A percentile compares a stretch with the other conserved stretches of the same genome.
Evolutionary conservation across 1,284 basidiomycete genomes (phyloP).

Genomic region (Serendipita sp.): DNA sequence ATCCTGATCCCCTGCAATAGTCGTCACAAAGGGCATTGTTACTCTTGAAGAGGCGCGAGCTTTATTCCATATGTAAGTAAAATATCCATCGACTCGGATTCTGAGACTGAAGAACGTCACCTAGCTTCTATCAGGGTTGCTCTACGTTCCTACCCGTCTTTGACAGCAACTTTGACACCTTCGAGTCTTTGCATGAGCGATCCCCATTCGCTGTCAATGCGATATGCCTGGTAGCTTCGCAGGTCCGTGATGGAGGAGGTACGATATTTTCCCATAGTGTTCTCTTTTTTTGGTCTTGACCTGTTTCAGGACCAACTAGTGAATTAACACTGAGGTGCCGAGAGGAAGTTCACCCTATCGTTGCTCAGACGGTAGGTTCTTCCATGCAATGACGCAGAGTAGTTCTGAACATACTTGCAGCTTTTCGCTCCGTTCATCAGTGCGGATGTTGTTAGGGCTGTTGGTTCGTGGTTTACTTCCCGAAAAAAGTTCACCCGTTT

Average conservation of each 20-base stretch:
- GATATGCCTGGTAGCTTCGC: constrained; percentile 81
- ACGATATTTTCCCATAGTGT: constrained; percentile 17
- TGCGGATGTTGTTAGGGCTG: constrained; percentile 77
- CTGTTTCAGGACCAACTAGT: constrained; percentile 36
- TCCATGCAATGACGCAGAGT: too few relatives aligned
- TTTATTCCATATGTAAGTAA: constrained; percentile 61
- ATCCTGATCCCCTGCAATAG: constrained; percentile 24
- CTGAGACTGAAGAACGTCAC: constrained; percentile 1
- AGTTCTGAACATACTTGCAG: not conserved
- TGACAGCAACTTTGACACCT: constrained; percentile 64
- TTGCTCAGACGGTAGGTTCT: constrained; percentile 43
- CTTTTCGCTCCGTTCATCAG: constrained; percentile 72
- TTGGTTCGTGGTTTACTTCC: constrained; percentile 42
- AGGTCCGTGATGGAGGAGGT: constrained; percentile 78
- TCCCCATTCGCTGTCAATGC: constrained; percentile 75
- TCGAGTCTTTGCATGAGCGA: constrained; percentile 61
- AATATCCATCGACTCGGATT: constrained; percentile 7
- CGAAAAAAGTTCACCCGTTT: not conserved
- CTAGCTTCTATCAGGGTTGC: constrained; percentile 73
- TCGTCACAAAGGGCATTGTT: constrained; percentile 66
- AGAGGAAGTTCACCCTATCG: constrained; percentile 73
- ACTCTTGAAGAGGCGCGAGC: constrained; percentile 69
- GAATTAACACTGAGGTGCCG: constrained; percentile 51
- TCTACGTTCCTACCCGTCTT: constrained; percentile 83
- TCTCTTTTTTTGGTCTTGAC: constrained; percentile 8